phyloP scores from a whole-genome alignment of 2,329 filamentous ascomycete species.

The Hortaea werneckii region DNA sequence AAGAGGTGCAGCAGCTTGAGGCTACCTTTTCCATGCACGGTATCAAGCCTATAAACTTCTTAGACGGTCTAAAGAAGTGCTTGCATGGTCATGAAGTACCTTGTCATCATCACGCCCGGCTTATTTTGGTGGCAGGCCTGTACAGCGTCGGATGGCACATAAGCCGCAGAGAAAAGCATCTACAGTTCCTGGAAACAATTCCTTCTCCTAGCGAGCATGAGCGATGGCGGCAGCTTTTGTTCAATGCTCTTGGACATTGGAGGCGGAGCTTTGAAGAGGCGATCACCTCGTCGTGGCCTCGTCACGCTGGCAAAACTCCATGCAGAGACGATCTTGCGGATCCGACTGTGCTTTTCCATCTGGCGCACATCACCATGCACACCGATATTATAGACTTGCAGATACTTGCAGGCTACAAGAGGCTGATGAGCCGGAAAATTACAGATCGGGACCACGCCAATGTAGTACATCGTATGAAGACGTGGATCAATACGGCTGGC shows the following conservation, averaged over 20 bases:
- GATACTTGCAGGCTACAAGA: slow-evolving; percentile 77
- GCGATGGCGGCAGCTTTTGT: slow-evolving; percentile 76
- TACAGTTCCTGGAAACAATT: slow-evolving; percentile 72
- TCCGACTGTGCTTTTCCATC: slow-evolving; percentile 73
- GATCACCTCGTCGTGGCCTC: slow-evolving; percentile 34
- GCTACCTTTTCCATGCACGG: slow-evolving; percentile 67
- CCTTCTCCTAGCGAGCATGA: slow-evolving; percentile 75
- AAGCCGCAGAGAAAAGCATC: slow-evolving; percentile 85
- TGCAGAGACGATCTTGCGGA: slow-evolving; percentile 27
- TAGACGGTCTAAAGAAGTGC: slow-evolving; percentile 81
- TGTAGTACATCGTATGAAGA: slow-evolving; percentile 71
- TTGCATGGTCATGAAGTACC: slow-evolving; percentile 71
- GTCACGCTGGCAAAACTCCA: neutral
- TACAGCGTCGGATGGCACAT: slow-evolving; percentile 93
- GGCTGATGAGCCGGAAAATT: slow-evolving; percentile 74
- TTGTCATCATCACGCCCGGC: slow-evolving; percentile 83
- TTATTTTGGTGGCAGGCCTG: slow-evolving; percentile 81
- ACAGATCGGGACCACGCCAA: slow-evolving; percentile 62
- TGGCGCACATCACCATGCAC: slow-evolving; percentile 94
- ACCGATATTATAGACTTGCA: slow-evolving; percentile 92
- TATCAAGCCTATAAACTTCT: slow-evolving; percentile 72
- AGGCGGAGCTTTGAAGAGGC: slow-evolving; percentile 79
- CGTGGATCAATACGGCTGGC: slow-evolving; percentile 76
- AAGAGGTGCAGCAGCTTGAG: slow-evolving; percentile 74
- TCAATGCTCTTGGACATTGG: slow-evolving; percentile 84